Conservation (phyloP, 768 basidiomycete genomes). For the Suillus tomentosus region DNA sequence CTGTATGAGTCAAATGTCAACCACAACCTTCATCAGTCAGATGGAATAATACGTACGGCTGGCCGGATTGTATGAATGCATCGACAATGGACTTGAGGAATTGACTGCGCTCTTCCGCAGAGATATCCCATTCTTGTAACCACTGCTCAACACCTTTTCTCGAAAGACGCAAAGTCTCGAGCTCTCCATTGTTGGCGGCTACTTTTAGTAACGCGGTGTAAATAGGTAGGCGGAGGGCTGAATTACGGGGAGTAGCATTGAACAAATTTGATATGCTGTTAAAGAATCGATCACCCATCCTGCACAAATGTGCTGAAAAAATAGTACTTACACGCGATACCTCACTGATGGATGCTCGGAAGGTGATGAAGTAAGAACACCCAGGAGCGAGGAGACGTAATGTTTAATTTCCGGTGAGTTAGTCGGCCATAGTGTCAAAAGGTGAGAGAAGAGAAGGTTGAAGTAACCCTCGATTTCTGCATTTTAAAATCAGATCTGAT, state of each 20-base stretch:
- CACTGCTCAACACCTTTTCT: constrained; percentile 70
- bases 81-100: constrained; percentile 68
- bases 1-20: constrained; percentile 36
- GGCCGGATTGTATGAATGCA: constrained; percentile 55
- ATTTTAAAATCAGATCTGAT: constrained; percentile 11
- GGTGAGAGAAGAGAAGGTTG: constrained; percentile 76
- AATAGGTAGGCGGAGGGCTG: constrained; percentile 46
- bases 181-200: constrained; percentile 60
- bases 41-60: constrained; percentile 52
- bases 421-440: constrained; percentile 59
- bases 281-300: constrained; percentile 8
- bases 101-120: constrained; percentile 58
- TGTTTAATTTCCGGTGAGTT: constrained; percentile 58
- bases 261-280: constrained; percentile 78
- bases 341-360: constrained; percentile 58
- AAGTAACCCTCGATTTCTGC: constrained; percentile 87
- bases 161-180: constrained; percentile 61
- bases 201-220: constrained; percentile 63
- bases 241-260: constrained; percentile 70
- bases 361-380: constrained; percentile 55
- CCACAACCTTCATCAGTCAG: neutral
- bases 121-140: constrained; percentile 74
- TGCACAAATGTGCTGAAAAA: neutral
- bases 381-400: constrained; percentile 51
- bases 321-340: constrained; percentile 64